These are phyloP conservation scores for Tulasnella sp. DNA, from an alignment of 768 basidiomycete species.

Conservation along the genomic window DNA sequence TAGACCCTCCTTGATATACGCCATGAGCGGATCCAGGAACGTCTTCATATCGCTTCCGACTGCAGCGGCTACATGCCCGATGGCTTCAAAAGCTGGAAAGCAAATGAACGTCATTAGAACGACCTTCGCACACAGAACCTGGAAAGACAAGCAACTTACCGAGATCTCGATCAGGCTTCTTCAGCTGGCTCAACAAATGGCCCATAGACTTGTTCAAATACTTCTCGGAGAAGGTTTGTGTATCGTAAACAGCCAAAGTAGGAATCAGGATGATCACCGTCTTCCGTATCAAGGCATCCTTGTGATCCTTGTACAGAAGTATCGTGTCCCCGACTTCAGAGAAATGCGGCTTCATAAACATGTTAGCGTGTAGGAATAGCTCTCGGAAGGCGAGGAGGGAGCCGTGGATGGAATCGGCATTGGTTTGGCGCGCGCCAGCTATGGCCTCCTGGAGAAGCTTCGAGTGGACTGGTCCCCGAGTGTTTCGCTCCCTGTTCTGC, in stretches of 20 bases:
- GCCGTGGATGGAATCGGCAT: conserved; percentile 86
- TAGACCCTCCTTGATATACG: conserved; percentile 79
- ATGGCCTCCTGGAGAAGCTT: conserved; percentile 88
- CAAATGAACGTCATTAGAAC: not conserved
- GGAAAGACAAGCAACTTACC: conserved; percentile 38
- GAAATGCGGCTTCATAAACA: conserved; percentile 87
- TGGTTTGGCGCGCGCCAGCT: conserved; percentile 58
- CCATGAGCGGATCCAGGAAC: conserved; percentile 86
- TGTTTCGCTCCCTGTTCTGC: conserved; percentile 49
- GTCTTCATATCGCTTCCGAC: conserved; percentile 93
- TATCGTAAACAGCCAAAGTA: conserved; percentile 87
- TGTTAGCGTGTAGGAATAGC: conserved; percentile 83
- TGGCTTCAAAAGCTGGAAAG: conserved; percentile 76
- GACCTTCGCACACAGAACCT: conserved; percentile 14
- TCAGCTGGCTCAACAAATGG: conserved; percentile 75
- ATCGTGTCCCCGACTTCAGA: conserved; percentile 82
- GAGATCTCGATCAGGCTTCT: conserved; percentile 83
- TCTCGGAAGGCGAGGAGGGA: conserved; percentile 86
- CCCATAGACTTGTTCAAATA: conserved; percentile 92
- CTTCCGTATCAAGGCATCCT: conserved; percentile 79
- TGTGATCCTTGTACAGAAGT: conserved; percentile 73
- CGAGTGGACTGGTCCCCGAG: conserved; percentile 47
- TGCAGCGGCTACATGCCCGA: conserved; percentile 86
- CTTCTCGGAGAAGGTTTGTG: conserved; percentile 79
- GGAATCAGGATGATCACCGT: conserved; percentile 96